Conservation (phyloP, 441 rosid genomes). For the Arabidopsis hybrid region DNA sequence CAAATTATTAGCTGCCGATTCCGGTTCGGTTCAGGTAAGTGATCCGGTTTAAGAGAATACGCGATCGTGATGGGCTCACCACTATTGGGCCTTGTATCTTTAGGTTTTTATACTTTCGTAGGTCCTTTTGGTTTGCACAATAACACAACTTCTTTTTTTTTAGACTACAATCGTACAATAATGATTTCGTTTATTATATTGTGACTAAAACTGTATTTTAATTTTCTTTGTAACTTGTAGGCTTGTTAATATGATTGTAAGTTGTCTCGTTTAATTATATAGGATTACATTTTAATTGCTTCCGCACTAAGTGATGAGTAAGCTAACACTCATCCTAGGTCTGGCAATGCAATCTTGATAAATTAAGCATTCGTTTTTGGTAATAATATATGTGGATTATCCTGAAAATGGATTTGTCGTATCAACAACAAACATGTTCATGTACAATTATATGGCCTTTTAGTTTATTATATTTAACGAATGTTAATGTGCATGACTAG, state of each 20-base stretch:
- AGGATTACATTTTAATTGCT: background rate
- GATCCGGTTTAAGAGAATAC: background rate
- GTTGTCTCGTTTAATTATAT: background rate
- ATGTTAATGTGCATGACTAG: conserved; percentile 43
- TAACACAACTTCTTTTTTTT: no score
- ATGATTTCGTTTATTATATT: no score
- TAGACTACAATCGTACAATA: no score
- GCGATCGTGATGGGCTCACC: background rate
- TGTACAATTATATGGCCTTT: conserved; percentile 29
- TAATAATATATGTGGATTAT: background rate
- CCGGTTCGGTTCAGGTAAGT: background rate
- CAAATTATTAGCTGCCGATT: background rate
- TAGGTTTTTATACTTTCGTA: no score
- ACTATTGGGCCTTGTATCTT: background rate
- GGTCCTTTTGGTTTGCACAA: background rate
- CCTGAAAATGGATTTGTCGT: conserved; percentile 24
- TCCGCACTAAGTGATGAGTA: conserved; percentile 4
- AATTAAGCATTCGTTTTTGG: background rate
- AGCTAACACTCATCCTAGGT: background rate
- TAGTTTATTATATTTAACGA: conserved; percentile 17
- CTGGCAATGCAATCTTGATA: no score
- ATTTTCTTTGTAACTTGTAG: no score
- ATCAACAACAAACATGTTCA: conserved; percentile 34
- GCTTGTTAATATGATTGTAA: no score
- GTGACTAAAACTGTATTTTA: no score